phyloP scores from a whole-genome alignment of 139 green algal genomes.

The Trebouxia sp. region DNA sequence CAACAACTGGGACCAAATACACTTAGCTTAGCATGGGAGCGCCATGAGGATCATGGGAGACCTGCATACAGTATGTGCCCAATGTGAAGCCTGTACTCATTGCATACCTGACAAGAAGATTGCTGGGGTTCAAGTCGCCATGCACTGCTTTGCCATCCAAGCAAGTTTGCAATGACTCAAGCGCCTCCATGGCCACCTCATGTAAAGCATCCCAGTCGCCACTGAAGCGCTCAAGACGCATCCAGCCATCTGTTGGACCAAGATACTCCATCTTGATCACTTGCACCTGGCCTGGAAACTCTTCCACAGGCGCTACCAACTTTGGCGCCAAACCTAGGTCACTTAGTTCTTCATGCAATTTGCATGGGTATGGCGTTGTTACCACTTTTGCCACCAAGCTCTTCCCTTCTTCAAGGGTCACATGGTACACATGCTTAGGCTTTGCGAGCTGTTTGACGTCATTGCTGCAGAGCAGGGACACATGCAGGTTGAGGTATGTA shows the following conservation, averaged over 20 bases:
- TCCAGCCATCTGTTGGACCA: constrained; percentile 6
- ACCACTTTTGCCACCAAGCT: constrained; percentile 17
- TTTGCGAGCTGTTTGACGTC: not conserved
- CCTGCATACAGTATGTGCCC: not conserved
- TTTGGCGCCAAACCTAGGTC: not conserved
- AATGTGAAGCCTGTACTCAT: not conserved
- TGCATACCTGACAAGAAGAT: constrained; percentile 22
- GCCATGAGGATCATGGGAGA: not conserved
- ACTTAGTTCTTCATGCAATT: constrained; percentile 16
- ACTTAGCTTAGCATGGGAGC: not conserved
- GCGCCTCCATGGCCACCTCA: not conserved
- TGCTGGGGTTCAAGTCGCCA: constrained; percentile 20
- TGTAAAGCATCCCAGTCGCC: not conserved
- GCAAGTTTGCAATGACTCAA: not conserved
- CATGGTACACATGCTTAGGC: constrained; percentile 15
- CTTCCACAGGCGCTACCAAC: not conserved
- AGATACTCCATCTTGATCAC: constrained; percentile 27
- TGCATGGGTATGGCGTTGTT: constrained; percentile 6
- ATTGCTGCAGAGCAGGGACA: constrained; percentile 19
- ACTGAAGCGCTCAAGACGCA: constrained; percentile 5
- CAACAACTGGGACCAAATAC: not conserved
- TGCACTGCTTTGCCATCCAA: constrained; percentile 17
- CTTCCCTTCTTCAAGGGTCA: not conserved
- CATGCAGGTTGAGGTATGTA: constrained; percentile 5
- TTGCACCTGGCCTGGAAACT: not conserved